Evolutionary conservation across 1,284 basidiomycete genomes (phyloP).

Genomic region (Chalciporus sp.): DNA sequence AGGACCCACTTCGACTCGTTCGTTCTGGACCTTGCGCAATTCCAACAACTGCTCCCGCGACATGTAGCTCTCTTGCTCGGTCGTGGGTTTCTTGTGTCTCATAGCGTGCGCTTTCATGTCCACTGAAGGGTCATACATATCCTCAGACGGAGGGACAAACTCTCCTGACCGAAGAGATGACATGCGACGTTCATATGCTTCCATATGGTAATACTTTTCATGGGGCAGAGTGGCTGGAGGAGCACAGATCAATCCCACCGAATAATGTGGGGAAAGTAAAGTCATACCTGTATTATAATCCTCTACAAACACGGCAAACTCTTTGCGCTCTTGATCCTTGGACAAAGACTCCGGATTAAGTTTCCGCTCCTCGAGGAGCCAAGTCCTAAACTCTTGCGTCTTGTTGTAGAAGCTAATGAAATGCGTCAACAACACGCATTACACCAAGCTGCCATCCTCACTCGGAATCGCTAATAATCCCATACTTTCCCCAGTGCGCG

Average conservation of each 20-base stretch:
- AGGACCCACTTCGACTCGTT: conserved; percentile 66
- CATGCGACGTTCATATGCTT: conserved; percentile 81
- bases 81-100: conserved; percentile 62
- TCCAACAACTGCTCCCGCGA: conserved; percentile 78
- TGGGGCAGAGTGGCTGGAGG: conserved; percentile 79
- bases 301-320: conserved; percentile 78
- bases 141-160: conserved; percentile 66
- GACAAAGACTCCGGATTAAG: conserved; percentile 85
- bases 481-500: conserved; percentile 85
- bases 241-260: background rate
- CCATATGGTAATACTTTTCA: conserved; percentile 91
- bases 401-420: conserved; percentile 71
- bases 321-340: conserved; percentile 83
- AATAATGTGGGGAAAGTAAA: background rate
- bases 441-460: conserved; percentile 40
- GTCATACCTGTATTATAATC: conserved; percentile 84
- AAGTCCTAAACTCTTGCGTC: conserved; percentile 81
- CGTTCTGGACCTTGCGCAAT: conserved; percentile 77
- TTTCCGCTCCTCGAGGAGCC: conserved; percentile 88
- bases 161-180: conserved; percentile 78
- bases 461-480: conserved; percentile 83
- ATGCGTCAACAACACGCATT: conserved; percentile 14
- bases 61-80: conserved; percentile 72
- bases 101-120: conserved; percentile 77
- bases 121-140: conserved; percentile 74